Conservation (phyloP, 164 flowering plant species). For the Vitis vinifera region DNA sequence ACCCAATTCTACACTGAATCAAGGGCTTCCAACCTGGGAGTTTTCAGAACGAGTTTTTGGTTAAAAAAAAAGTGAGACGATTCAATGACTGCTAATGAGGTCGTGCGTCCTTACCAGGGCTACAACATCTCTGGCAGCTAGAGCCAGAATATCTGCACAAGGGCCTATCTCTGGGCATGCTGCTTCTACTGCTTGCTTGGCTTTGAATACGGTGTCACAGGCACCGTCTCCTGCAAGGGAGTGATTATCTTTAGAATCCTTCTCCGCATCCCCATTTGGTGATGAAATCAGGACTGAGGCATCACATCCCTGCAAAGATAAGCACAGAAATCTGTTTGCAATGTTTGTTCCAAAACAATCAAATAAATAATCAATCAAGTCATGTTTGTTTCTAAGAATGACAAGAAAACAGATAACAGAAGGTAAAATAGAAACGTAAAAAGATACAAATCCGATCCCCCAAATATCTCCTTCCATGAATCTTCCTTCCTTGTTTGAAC, state of each 20-base stretch:
- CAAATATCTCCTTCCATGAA: too few species aligned
- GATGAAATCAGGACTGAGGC: slow-evolving; percentile 69
- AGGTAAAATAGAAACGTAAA: too few species aligned
- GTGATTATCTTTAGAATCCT: slow-evolving; percentile 61
- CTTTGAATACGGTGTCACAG: slow-evolving; percentile 70
- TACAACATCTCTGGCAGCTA: slow-evolving; percentile 15
- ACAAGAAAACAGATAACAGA: too few species aligned
- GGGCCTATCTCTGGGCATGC: slow-evolving; percentile 9
- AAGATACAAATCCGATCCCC: too few species aligned
- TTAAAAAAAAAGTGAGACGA: slow-evolving; percentile 6
- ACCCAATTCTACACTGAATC: slow-evolving; percentile 65
- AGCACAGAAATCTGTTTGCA: not conserved
- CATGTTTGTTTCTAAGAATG: too few species aligned
- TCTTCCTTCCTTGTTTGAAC: too few species aligned
- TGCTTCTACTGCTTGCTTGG: slow-evolving; percentile 69
- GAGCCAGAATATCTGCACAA: slow-evolving; percentile 16
- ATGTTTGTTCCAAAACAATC: not conserved
- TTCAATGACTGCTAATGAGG: slow-evolving; percentile 7
- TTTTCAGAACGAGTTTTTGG: slow-evolving; percentile 1
- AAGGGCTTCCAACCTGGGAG: slow-evolving; percentile 62
- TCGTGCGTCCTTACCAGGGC: slow-evolving; percentile 11
- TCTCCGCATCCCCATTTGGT: slow-evolving; percentile 67
- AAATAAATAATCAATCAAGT: too few species aligned
- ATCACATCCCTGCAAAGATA: slow-evolving; percentile 64
- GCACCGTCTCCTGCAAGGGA: slow-evolving; percentile 79